Base-by-base conservation (phyloP, 2,329 filamentous ascomycete species). In the Trichoderma guizhouense region DNA sequence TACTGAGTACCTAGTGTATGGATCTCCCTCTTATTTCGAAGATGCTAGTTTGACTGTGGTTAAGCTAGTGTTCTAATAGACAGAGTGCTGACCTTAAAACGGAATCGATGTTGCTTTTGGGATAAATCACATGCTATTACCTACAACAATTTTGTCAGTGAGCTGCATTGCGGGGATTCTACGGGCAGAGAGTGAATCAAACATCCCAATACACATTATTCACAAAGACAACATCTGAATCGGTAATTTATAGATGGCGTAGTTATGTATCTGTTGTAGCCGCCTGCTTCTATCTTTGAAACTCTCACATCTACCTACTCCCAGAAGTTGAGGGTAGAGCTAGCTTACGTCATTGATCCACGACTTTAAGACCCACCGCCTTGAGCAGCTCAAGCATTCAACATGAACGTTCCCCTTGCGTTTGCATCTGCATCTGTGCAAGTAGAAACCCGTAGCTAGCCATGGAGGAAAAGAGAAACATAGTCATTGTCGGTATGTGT, bases 401-500 rank as follows among this genome's bases (percentile, higher is more conserved):
- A 53, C 28, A n/a, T 65, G 39, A 43, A 43, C 39, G 55, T 24
- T 28, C 24, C 11, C 26, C 62, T 51, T 63, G 36, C 55, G 39
- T 60, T 12, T 53, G 55, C 67, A 26, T 62, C 55, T 39, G 47
- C 47, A 24, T 28, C 47, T 5, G 28, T 28, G 14, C 14, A 21
- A 62, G 28, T 5, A 36, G 30, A 43, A 24, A 2, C 7, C 36
- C 14, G 36, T 28, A 65, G 66, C 68, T 32, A 51, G 57, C 26
- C 72, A 82, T 82, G 81, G 80, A 82, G 9, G 75, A 72, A 39
- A 81, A 79, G 74, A 83, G 81, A 71, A 83, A 86, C 47, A 86
- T 87, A 63, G 84, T 88, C 74, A 86, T 88, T 71, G 80, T 88
- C 72, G 84, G 84, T 85, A 76, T 72, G 83, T 79, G 60, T 71